These are phyloP conservation scores for Exophiala sp. DNA, from an alignment of 2,329 filamentous ascomycete genomes.

Conservation along the genomic window DNA sequence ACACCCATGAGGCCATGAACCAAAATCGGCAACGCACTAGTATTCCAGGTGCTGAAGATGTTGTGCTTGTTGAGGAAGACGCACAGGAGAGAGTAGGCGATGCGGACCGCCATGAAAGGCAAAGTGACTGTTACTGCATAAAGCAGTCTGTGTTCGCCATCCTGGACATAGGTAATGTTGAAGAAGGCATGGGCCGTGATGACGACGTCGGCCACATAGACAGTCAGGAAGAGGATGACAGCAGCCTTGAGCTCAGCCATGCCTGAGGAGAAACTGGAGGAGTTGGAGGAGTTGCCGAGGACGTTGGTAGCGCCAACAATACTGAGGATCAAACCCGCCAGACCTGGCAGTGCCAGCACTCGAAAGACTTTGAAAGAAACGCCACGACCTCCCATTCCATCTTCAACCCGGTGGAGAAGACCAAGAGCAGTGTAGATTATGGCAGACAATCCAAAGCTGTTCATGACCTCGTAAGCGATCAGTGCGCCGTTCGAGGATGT, in stretches of 20 bases:
- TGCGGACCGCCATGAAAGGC: slow-evolving; percentile 51
- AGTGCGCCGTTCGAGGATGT: slow-evolving; percentile 40
- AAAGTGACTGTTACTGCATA: slow-evolving; percentile 42
- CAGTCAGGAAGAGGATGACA: slow-evolving; percentile 42
- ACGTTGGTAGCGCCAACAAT: slow-evolving; percentile 46
- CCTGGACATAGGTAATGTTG: slow-evolving; percentile 34
- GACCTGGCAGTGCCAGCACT: slow-evolving; percentile 32
- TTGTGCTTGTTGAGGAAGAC: slow-evolving; percentile 40
- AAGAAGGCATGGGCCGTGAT: slow-evolving; percentile 29
- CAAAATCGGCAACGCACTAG: slow-evolving; percentile 35
- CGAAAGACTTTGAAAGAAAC: slow-evolving; percentile 31
- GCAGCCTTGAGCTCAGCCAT: slow-evolving; percentile 41
- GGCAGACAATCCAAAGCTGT: slow-evolving; percentile 49
- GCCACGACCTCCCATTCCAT: slow-evolving; percentile 15
- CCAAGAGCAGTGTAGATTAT: slow-evolving; percentile 47
- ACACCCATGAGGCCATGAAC: slow-evolving; percentile 48
- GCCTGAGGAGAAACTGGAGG: slow-evolving; percentile 31
- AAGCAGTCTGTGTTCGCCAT: slow-evolving; percentile 48
- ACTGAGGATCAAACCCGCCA: slow-evolving; percentile 36
- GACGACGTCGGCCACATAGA: slow-evolving; percentile 37
- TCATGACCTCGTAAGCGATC: slow-evolving; percentile 43
- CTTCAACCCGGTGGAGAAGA: slow-evolving; percentile 39
- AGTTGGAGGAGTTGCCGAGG: slow-evolving; percentile 21
- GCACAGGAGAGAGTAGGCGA: slow-evolving; percentile 47
- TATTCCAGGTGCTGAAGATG: slow-evolving; percentile 42